Evolutionary conservation across 345 rosid species (phyloP), one percentile per base, ranked within the genome.

Genomic region (Carallia brachiata): DNA sequence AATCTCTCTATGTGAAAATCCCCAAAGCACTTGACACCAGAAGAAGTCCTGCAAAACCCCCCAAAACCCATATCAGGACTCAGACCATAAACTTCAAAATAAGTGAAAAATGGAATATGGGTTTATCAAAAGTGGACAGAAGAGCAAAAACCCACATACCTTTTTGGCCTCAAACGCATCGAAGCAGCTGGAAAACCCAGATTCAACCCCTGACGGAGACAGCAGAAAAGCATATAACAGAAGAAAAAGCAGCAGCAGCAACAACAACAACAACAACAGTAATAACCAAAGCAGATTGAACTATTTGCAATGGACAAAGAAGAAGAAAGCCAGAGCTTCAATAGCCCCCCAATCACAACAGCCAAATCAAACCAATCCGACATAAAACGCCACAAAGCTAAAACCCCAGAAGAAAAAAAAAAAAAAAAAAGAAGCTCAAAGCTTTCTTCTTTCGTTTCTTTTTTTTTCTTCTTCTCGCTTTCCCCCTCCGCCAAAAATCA

Each of bases 141-240:
- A 16, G 27, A 0, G 52, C n/a, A 19, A 10, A 64, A 47, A 62
- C 28, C 34, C 53, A 65, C 40, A 66, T 71, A 96, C 98, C 92
- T 87, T 78, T 68, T 84, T 52, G 86, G 75, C 12, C 86, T 81
- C 87, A 88, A 90, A 87, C 80, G 90, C 97, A 92, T 92, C 87
- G 92, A 92, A 86, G 69, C 77, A 57, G 87, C 67, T 36, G 81
- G 78, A 60, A 57, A 75, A 75, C 77, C 78, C 44, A 84, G 94
- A 67, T 73, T 73, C 66, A 71, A 76, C 53, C 93, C 78, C 89
- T 79, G 88, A 81, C 75, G 72, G 44, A 53, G 34, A 59, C 76
- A 75, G 86, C 83, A 83, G 88, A 88, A 77, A 63, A 79, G 80
- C 79, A 76, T 71, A 71, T 1, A 68, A 9, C 48, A 34, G 70